Evolutionary conservation across 495 filamentous ascomycete species (phyloP).

Genomic region (Penicillium crystallinum): DNA sequence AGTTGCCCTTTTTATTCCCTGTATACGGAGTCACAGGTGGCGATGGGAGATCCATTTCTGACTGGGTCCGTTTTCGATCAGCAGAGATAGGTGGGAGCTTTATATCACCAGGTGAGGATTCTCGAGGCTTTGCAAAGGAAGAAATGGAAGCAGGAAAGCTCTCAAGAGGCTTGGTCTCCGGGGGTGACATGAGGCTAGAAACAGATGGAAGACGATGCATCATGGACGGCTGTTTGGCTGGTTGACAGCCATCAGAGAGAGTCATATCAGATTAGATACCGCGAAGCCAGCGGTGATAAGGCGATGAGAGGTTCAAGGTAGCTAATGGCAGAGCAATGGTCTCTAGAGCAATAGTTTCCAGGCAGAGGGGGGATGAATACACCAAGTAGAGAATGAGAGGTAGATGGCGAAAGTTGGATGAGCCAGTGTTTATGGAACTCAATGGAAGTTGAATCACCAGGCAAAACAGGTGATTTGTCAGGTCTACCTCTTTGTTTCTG

Average conservation of each 20-base stretch:
- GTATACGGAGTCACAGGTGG: conserved; percentile 67
- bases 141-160: conserved; percentile 46
- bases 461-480: conserved; percentile 38
- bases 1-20: conserved; percentile 48
- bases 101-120: conserved; percentile 35
- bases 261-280: conserved; percentile 22
- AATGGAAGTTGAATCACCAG: conserved; percentile 16
- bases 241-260: conserved; percentile 19
- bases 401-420: conserved; percentile 18
- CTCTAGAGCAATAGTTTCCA: neutral
- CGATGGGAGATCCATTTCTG: conserved; percentile 55
- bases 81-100: conserved; percentile 46
- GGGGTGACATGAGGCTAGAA: conserved; percentile 70
- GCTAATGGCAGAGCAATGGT: too few relatives aligned
- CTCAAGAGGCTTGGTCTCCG: conserved; percentile 59
- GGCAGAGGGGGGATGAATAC: neutral
- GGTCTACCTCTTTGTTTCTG: conserved; percentile 28
- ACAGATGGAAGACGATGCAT: conserved; percentile 50
- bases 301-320: neutral
- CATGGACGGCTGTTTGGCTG: conserved; percentile 25
- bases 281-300: neutral
- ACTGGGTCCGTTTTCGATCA: conserved; percentile 45
- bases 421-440: conserved; percentile 10
- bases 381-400: conserved; percentile 9
- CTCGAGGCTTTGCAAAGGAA: conserved; percentile 28